Base-by-base conservation (phyloP, 2,329 filamentous ascomycete genomes). In the Macrophomina tecta region DNA sequence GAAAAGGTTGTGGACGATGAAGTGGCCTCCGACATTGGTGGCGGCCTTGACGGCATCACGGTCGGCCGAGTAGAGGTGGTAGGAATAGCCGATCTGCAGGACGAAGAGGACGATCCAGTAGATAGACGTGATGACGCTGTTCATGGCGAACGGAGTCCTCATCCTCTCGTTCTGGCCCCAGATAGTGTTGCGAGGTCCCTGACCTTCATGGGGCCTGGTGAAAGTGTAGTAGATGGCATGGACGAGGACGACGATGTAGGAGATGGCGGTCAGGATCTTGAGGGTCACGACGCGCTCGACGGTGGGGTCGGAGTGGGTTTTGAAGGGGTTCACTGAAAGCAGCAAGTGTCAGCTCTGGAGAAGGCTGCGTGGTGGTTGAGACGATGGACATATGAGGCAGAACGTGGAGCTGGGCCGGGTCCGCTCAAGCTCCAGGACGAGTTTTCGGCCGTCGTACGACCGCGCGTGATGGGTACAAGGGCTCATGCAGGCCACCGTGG, bases 1-100 rank as follows among this genome's bases (percentile, higher is more conserved):
- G 68, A 97, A 85, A 49, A 97, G 81, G 79, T 97, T 97, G 84
- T 93, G 91, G 72, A 91, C 76, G 77, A 96, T 93, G 79, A 94
- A 97, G 82, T 97, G 92, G 72, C 87, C 86, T 68, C 91, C 93
- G 14, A 96, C 90, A 71, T 91, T 89, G 70, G 90, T 90, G 28
- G 93, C 91, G 16, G 88, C 85, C 68, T 87, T 86, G 69, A 92
- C 86, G 64, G 86, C 83, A 34, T 86, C 86, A 53, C 83, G 75
- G 71, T 90, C 87, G 70, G 83, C 82, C 55, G 88, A 89, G 83
- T 93, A 96, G 70, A 97, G 87, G 73, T 92, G 88, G 73, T 84
- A 87, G 68, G 93, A 83, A 78, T 96, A 97, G 72, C 86, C 88
- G 64, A 90, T 81, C 77, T 97, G 93, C 45, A 92, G 83, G 72